phyloP scores from a whole-genome alignment of 164 flowering plant species.

The Paratinospora sagittata region DNA sequence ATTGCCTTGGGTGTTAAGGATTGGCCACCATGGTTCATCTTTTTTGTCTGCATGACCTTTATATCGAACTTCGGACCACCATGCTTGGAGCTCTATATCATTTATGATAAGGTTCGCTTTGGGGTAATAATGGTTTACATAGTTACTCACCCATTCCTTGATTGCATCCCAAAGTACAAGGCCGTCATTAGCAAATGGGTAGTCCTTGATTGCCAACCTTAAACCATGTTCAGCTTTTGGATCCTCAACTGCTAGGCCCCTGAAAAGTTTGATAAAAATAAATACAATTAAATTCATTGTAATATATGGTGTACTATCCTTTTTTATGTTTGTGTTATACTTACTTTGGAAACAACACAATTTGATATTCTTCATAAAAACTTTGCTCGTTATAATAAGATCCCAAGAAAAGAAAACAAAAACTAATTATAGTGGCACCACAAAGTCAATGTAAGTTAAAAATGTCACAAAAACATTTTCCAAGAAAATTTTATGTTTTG shows the following conservation, averaged over 20 bases:
- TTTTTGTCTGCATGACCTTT: constrained; percentile 50
- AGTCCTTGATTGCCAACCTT: constrained; percentile 56
- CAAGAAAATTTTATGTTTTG: too few species aligned
- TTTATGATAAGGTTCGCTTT: constrained; percentile 20
- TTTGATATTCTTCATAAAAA: too few species aligned
- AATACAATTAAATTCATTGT: too few species aligned
- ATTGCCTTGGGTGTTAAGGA: constrained; percentile 35
- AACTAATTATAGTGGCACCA: too few species aligned
- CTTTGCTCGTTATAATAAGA: too few species aligned
- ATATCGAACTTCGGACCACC: constrained; percentile 66
- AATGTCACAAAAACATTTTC: too few species aligned
- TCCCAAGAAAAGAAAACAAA: too few species aligned
- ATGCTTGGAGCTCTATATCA: constrained; percentile 66
- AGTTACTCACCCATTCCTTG: constrained; percentile 59
- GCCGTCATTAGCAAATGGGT: constrained; percentile 76
- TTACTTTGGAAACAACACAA: too few species aligned
- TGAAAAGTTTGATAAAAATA: too few species aligned
- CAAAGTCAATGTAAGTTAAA: too few species aligned
- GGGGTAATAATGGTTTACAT: constrained; percentile 53
- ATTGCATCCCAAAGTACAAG: constrained; percentile 53
- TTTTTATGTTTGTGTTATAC: too few species aligned
- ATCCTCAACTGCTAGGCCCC: constrained; percentile 79
- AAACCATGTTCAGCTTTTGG: constrained; percentile 56
- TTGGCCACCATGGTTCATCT: constrained; percentile 54
- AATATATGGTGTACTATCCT: too few species aligned